Conservation (phyloP, 345 rosid species). For the Crucihimalaya himalaica region DNA sequence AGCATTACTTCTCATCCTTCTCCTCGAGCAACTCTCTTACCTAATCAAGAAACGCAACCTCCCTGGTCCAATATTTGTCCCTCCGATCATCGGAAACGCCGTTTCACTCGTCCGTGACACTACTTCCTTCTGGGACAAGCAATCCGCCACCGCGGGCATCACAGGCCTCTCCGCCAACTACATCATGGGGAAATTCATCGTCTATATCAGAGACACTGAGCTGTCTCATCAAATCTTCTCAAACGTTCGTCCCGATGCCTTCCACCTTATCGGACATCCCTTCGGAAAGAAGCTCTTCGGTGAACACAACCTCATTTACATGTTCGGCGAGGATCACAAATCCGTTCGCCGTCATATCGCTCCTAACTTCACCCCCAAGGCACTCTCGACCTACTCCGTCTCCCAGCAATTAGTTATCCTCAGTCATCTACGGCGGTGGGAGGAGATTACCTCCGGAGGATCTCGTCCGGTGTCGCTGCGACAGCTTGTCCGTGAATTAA, state of each 20-base stretch:
- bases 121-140: slow-evolving; percentile 71
- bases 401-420: slow-evolving; percentile 69
- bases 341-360: slow-evolving; percentile 78
- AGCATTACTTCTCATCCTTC: slow-evolving; percentile 38
- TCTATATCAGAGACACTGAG: slow-evolving; percentile 61
- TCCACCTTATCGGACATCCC: slow-evolving; percentile 74
- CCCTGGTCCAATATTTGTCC: slow-evolving; percentile 63
- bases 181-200: slow-evolving; percentile 63
- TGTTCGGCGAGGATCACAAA: slow-evolving; percentile 85
- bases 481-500: slow-evolving; percentile 62
- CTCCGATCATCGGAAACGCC: slow-evolving; percentile 73
- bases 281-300: slow-evolving; percentile 89
- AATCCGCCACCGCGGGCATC: slow-evolving; percentile 41
- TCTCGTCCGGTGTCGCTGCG: slow-evolving; percentile 48
- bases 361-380: slow-evolving; percentile 76
- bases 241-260: slow-evolving; percentile 84
- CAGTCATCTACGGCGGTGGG: slow-evolving; percentile 62
- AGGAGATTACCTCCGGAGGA: slow-evolving; percentile 19
- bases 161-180: slow-evolving; percentile 72
- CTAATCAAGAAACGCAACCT: slow-evolving; percentile 53
- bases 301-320: slow-evolving; percentile 77
- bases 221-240: slow-evolving; percentile 72
- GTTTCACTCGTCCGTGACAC: slow-evolving; percentile 55
- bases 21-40: slow-evolving; percentile 65
- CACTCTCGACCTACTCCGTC: slow-evolving; percentile 67